phyloP scores from a whole-genome alignment of 345 rosid genomes.

The Pelargonium nanum region DNA sequence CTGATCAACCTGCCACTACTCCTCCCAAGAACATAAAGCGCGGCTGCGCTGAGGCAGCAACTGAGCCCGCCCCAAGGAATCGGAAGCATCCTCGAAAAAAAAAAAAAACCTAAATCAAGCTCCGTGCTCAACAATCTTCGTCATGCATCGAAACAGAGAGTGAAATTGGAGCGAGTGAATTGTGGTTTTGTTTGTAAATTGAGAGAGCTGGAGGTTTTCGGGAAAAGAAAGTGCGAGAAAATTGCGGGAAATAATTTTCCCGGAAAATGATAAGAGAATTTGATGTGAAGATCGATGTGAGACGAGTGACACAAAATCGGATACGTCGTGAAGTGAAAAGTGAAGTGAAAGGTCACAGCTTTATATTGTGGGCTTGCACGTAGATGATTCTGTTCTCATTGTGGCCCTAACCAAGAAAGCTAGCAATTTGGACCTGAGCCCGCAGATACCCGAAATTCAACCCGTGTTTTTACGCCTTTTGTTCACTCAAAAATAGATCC shows the following conservation, averaged over 20 bases:
- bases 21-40: constrained; percentile 79
- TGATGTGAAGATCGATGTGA: background rate
- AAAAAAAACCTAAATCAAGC: constrained; percentile 10
- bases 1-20: constrained; percentile 70
- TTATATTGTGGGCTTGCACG: background rate
- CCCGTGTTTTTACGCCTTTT: too few relatives aligned
- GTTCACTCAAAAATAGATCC: too few relatives aligned
- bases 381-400: background rate
- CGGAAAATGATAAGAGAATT: background rate
- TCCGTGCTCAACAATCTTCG: background rate
- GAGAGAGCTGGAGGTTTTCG: background rate
- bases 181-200: background rate
- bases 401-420: background rate
- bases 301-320: constrained; percentile 19
- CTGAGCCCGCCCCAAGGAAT: constrained; percentile 83
- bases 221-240: constrained; percentile 1
- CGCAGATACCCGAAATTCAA: too few relatives aligned
- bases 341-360: constrained; percentile 5
- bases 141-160: background rate
- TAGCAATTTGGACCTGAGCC: too few relatives aligned
- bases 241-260: background rate
- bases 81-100: constrained; percentile 14
- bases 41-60: constrained; percentile 88
- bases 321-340: constrained; percentile 16
- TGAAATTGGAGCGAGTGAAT: background rate